Base-by-base conservation (phyloP, 2,329 filamentous ascomycete species). In the Venturia nashicola region DNA sequence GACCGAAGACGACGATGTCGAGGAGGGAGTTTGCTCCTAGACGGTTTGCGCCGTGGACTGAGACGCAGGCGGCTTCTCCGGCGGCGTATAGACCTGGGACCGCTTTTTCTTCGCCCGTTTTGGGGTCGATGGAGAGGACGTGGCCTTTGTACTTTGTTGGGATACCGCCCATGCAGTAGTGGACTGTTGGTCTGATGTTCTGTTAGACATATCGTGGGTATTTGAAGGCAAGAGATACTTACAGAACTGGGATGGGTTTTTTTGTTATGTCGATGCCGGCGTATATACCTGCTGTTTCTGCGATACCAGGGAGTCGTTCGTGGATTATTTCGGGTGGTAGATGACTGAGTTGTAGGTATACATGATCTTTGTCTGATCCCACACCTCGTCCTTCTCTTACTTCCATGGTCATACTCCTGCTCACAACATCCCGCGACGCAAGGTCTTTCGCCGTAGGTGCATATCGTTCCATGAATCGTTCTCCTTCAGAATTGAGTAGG, bases 391-490 rank as follows among this genome's bases (percentile, higher is more conserved):
- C 78, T 67, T 79, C 72, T 11, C 76, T 72, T 39, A 80, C 80
- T 64, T 81, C 78, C 62, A 80, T 75, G 62, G 77, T 79, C 78
- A 80, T 80, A 9, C 73, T 76, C 59, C 78, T 71, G 2, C 75
- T 76, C 0, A 80, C 78, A 2, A 80, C 78, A 55, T 81, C 78
- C 65, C 78, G 70, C 2, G 76, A 78, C 34, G 79, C 78, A 8
- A 81, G 73, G 65, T 80, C 78, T 66, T 80, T 80, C 0, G 79
- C 78, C 18, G 77, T 79, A 5, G 79, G 79, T 2, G 79, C 78
- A 63, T 81, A 81, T n/a, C 78, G 73, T 65, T 80, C 76, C 79
- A 81, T 80, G 65, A 81, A 81, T 27, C 77, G 72, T 66, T 81
- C 78, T 59, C 79, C 78, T 68, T 78, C 71, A 12, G 69, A 69